Evolutionary conservation across 2,329 filamentous ascomycete species (phyloP), one percentile per base, ranked within the genome.

Genomic region (Coniella lustricola): DNA sequence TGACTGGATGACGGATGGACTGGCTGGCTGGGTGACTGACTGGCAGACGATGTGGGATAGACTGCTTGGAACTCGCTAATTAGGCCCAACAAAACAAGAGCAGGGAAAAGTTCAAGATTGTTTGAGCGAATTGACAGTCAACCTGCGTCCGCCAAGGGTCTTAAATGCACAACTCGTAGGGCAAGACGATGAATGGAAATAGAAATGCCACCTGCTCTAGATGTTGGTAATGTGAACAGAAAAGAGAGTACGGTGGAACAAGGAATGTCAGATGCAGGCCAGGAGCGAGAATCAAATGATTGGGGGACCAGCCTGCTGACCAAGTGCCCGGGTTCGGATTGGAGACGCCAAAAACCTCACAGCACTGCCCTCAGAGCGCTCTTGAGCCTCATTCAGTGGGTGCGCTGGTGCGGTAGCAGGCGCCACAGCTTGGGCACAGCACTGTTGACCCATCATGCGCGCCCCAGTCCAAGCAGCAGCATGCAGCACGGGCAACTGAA

Each of bases 231-330:
- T 43, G 41, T 44, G 33, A 52, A 49, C 33, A 37, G 40, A 39
- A 20, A 16, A 46, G 43, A 47, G 45, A 34, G 35, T 47, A 40
- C 47, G 45, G n/a, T 53, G 35, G 46, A 48, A 36, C 34, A 44
- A 53, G 10, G 48, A 49, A 44, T 49, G 53, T 55, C 53, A 54
- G 51, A 55, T 53, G 53, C 36, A 29, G 33, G 41, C 31, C 43
- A 50, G 33, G 32, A 48, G 25, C 25, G 25, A 25, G 18, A 32
- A 46, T 46, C 44, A 46, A 46, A 40, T 46, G 44, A 46, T 46
- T 18, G 41, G 25, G 34, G 18, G n/a, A 13, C 33, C 25, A 37
- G 50, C 44, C 54, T 53, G 53, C 48, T 55, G 54, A 56, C 50
- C 36, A 21, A 36, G 49, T 45, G 38, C 49, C 46, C 40, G 39